Base-by-base conservation (phyloP, 345 rosid genomes). In the Citrus australasica region DNA sequence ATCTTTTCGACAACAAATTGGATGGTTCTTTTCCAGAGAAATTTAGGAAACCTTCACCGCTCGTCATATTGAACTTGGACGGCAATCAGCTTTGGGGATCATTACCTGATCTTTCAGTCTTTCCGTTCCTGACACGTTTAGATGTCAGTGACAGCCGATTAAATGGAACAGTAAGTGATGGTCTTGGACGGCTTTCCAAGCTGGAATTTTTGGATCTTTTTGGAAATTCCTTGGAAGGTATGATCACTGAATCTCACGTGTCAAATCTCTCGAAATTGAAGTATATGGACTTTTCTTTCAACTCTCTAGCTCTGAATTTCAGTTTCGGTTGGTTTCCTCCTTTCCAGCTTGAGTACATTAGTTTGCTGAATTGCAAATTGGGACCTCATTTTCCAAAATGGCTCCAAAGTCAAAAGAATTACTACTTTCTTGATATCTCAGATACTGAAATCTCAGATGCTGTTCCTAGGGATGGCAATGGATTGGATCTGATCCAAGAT, bases 381-480 rank as follows among this genome's bases (percentile, higher is more conserved):
- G 85, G 85, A 28, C 76, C 82, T 35, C 28, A 1, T 24, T 84
- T 84, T 19, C 87, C 83, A 0, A 7, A n/a, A 17, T 84, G 87
- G 84, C 73, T 84, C 38, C 78, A 6, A 72, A 69, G 55, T 37
- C 82, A 78, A 30, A 76, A 46, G 2, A 25, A 58, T 22, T 46
- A 46, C 51, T 46, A 46, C 51, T 46, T 46, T 46, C 16, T 46
- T 46, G 51, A 46, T 46, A 7, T 38, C 13, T 30, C 9, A 4
- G 2, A 30, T 13, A 9, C 76, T 46, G 84, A 84, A 32, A 62
- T 84, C 30, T 79, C 84, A 4, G 27, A 74, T 17, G 59, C 83
- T 37, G 30, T 79, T 16, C 80, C 83, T n/a, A n/a, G n/a, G n/a
- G n/a, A n/a, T n/a, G n/a, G n/a, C n/a, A n/a, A n/a, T n/a, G n/a